A percentile compares a stretch with the other conserved stretches of the same genome.
Conservation (phyloP, 257 asterid genomes). For the Solanum phureja region DNA sequence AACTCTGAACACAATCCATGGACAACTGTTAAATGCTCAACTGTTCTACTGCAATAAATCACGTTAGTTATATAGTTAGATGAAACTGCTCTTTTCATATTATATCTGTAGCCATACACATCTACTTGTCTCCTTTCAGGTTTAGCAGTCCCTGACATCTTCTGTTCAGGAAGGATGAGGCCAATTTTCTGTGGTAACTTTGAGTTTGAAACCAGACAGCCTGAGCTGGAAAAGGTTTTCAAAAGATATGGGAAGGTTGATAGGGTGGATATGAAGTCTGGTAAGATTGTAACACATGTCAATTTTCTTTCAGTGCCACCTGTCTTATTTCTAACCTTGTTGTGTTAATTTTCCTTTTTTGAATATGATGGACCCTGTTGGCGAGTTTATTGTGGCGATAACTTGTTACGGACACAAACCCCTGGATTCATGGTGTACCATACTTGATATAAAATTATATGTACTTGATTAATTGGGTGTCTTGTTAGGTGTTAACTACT, state of each 20-base stretch:
- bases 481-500: neutral
- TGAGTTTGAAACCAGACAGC: constrained; percentile 72
- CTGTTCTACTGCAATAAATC: neutral
- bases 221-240: constrained; percentile 72
- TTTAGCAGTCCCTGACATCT: neutral
- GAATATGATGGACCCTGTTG: neutral
- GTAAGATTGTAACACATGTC: constrained; percentile 23
- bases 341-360: neutral
- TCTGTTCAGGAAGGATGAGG: constrained; percentile 39
- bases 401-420: neutral
- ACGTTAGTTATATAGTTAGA: neutral
- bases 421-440: neutral
- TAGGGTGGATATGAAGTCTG: constrained; percentile 79
- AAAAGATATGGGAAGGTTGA: constrained; percentile 69
- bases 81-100: neutral
- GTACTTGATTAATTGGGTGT: neutral
- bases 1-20: neutral
- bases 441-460: neutral
- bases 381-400: neutral
- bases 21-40: neutral
- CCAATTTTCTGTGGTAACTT: constrained; percentile 78
- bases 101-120: neutral
- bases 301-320: neutral
- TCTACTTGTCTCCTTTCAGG: neutral
- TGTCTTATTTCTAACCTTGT: neutral